Percentiles rank a stretch among this genome's conserved stretches.
phyloP scores from a whole-genome alignment of 1,284 basidiomycete species.

The Malassezia cuniculi region DNA sequence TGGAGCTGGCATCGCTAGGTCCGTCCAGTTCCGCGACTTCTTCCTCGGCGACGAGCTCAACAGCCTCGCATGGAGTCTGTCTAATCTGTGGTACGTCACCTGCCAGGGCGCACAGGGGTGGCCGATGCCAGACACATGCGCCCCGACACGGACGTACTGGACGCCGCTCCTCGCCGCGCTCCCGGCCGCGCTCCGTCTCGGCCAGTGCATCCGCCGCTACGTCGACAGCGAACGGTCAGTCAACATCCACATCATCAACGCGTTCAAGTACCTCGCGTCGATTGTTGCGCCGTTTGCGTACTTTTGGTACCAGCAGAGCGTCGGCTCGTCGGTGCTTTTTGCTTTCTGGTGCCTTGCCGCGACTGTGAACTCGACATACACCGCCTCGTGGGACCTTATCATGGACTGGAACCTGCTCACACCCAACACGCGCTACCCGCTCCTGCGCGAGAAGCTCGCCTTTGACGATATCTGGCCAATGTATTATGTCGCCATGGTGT shows the following conservation, averaged over 20 bases:
- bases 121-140: constrained; percentile 22
- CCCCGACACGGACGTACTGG: constrained; percentile 34
- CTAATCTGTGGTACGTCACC: constrained; percentile 50
- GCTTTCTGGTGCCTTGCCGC: constrained; percentile 51
- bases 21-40: constrained; percentile 43
- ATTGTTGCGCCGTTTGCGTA: constrained; percentile 39
- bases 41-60: constrained; percentile 45
- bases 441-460: constrained; percentile 60
- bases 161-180: constrained; percentile 52
- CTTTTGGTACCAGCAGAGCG: constrained; percentile 35
- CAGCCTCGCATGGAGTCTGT: constrained; percentile 42
- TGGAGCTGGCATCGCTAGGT: constrained; percentile 55
- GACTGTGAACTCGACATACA: constrained; percentile 58
- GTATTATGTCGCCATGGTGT: constrained; percentile 49
- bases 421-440: constrained; percentile 52
- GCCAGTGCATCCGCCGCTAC: constrained; percentile 78
- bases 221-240: constrained; percentile 55
- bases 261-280: constrained; percentile 46
- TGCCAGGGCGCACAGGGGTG: constrained; percentile 55
- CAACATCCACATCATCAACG: constrained; percentile 71
- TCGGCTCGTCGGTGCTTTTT: constrained; percentile 19
- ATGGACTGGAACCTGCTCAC: constrained; percentile 56
- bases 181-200: constrained; percentile 61
- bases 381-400: constrained; percentile 59
- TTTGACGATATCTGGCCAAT: constrained; percentile 25